Base-by-base conservation (phyloP, 2,329 filamentous ascomycete genomes). In the Hypomyces perniciosus region DNA sequence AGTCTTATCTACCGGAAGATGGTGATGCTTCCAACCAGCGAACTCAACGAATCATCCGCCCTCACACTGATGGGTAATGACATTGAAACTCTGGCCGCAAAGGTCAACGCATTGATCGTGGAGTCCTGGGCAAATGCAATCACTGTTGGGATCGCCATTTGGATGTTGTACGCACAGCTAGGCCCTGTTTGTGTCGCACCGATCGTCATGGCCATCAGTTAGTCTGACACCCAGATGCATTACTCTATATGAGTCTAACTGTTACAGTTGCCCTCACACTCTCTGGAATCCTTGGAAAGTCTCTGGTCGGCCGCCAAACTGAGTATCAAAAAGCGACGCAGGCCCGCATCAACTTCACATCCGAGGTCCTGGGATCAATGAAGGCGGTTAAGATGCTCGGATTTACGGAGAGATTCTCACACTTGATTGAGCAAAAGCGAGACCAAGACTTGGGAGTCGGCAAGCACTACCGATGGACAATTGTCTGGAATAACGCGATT, bases 361-460 rank as follows among this genome's bases (percentile, higher is more conserved):
- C 64, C 0, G 61, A 66, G 28, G 58, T 65, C 2, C 51, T 68
- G 6, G 52, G 61, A 4, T 66, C 62, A 1, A 62, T 67, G 28
- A 68, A 67, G 12, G 55, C 62, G 1, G 59, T 66, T n/a, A 68
- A 68, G 44, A 68, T 68, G 64, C 56, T 67, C 2, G 65, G 65
- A 0, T 56, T 62, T 6, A 58, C 64, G 2, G 61, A 65, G 26
- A 54, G 54, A 8, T 64, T 67, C 9, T 49, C 53, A 2, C 45
- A 47, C 2, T 48, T 63, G 0, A 61, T 67, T 46, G 49, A 56
- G 9, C 46, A 57, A 13, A 64, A 60, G 37, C 56, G 64, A 8
- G 54, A 60, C 9, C 47, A 63, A 2, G 63, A 66, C 13, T 52
- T 67, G 27, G 45, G 48, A 2, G 50, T 56, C 0, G 61, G 61